Conservation (phyloP, 1,284 basidiomycete genomes). For the Nidula niveotomentosa region DNA sequence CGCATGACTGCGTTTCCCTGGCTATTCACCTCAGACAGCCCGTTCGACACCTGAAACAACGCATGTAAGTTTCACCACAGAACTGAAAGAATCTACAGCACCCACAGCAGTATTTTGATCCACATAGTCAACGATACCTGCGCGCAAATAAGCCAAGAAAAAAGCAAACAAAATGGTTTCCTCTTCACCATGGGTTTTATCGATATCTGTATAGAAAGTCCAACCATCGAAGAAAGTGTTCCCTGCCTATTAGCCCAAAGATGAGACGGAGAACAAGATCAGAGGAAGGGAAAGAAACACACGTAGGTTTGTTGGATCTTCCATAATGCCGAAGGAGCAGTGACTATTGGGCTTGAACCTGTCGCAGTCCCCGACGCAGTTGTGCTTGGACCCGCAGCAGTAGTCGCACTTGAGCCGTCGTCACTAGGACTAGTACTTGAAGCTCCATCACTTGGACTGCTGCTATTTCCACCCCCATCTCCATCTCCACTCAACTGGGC, state of each 20-base stretch:
- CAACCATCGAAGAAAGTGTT: slow-evolving; percentile 79
- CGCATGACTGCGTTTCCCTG: slow-evolving; percentile 79
- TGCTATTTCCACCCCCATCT: slow-evolving; percentile 9
- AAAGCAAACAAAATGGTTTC: neutral
- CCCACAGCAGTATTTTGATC: slow-evolving; percentile 56
- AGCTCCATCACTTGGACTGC: slow-evolving; percentile 4
- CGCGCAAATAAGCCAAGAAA: too few species aligned
- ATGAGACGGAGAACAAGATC: neutral
- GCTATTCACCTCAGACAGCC: slow-evolving; percentile 59
- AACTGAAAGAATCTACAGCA: slow-evolving; percentile 14
- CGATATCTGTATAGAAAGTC: slow-evolving; percentile 68
- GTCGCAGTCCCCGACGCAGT: slow-evolving; percentile 15
- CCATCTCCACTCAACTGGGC: slow-evolving; percentile 11
- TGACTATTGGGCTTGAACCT: slow-evolving; percentile 14
- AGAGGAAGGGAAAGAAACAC: slow-evolving; percentile 8
- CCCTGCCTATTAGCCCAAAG: slow-evolving; percentile 44
- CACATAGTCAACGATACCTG: slow-evolving; percentile 52
- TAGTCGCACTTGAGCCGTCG: slow-evolving; percentile 7
- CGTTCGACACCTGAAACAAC: slow-evolving; percentile 39
- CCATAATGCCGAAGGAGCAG: slow-evolving; percentile 34
- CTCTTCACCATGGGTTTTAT: slow-evolving; percentile 76
- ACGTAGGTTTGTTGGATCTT: slow-evolving; percentile 35
- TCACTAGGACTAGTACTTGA: slow-evolving; percentile 13
- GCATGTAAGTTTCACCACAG: slow-evolving; percentile 6
- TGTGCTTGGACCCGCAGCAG: slow-evolving; percentile 9